A percentile compares a stretch with the other conserved stretches of the same genome.
phyloP scores from a whole-genome alignment of 2,329 filamentous ascomycete species.

The Zasmidium citrigriseum region DNA sequence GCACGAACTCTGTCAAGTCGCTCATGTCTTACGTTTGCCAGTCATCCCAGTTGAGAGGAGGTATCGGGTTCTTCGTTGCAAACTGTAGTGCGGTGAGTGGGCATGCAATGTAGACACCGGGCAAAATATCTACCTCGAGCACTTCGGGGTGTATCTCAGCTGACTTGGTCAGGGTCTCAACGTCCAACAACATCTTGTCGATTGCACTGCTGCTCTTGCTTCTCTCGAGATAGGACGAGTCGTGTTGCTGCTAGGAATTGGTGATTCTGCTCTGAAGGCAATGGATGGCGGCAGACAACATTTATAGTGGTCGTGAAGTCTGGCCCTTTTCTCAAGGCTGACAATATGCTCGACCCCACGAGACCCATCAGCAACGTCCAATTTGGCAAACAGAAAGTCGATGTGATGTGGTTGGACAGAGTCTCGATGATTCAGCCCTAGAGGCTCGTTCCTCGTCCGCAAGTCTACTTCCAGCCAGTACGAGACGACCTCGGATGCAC shows the following conservation, averaged over 20 bases:
- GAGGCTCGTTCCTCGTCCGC: background rate
- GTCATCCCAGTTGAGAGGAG: slow-evolving; percentile 8
- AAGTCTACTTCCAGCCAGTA: background rate
- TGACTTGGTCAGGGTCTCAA: background rate
- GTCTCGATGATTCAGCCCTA: background rate
- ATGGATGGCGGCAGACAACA: too few relatives aligned
- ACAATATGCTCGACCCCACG: too few relatives aligned
- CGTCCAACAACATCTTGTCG: slow-evolving; percentile 2
- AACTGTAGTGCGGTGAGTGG: background rate
- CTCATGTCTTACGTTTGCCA: background rate
- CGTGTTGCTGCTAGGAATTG: background rate
- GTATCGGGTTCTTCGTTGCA: background rate
- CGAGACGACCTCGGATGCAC: background rate
- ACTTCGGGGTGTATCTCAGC: slow-evolving; percentile 1
- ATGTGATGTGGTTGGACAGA: too few relatives aligned
- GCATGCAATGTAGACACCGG: background rate
- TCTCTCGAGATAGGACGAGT: background rate
- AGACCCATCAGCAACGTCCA: too few relatives aligned
- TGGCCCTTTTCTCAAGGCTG: too few relatives aligned
- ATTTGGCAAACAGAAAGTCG: too few relatives aligned
- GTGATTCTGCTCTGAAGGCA: background rate
- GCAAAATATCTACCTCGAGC: background rate
- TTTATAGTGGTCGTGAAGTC: too few relatives aligned
- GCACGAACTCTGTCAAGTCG: background rate
- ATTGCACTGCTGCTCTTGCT: background rate